Evolutionary conservation across 306 rosid species (phyloP).

Genomic region (Neltuma alba): DNA sequence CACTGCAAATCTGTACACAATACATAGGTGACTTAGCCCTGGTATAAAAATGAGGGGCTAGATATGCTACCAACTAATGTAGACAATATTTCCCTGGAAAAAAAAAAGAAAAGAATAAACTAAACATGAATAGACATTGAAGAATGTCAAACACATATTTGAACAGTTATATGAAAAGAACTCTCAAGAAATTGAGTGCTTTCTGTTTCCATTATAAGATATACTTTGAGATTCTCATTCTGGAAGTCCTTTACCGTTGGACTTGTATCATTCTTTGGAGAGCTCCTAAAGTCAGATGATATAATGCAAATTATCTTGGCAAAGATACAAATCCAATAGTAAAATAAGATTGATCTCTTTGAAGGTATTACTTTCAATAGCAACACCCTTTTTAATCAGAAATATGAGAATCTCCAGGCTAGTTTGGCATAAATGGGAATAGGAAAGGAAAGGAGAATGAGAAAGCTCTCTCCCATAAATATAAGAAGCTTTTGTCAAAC

Average conservation of each 20-base stretch:
- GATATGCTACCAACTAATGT: constrained; percentile 10
- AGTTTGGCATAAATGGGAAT: background rate
- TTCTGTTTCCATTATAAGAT: background rate
- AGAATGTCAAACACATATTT: background rate
- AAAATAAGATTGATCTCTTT: background rate
- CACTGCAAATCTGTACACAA: constrained; percentile 25
- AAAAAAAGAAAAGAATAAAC: background rate
- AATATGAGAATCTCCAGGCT: background rate
- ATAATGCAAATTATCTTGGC: background rate
- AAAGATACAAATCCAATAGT: background rate
- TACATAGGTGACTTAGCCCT: constrained; percentile 48
- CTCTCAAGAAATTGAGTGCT: background rate
- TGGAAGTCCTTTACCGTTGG: background rate
- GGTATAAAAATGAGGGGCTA: constrained; percentile 47
- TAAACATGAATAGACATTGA: background rate
- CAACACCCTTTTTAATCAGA: background rate
- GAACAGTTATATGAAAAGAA: background rate
- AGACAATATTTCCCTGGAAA: background rate
- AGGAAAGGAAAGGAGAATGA: background rate
- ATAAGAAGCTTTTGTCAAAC: background rate
- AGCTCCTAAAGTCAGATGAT: background rate
- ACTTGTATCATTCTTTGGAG: background rate
- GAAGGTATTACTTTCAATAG: background rate
- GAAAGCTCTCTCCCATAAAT: background rate
- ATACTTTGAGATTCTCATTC: background rate